Conservation (phyloP, 202 grass and related monocot genomes). For the Setaria italica region DNA sequence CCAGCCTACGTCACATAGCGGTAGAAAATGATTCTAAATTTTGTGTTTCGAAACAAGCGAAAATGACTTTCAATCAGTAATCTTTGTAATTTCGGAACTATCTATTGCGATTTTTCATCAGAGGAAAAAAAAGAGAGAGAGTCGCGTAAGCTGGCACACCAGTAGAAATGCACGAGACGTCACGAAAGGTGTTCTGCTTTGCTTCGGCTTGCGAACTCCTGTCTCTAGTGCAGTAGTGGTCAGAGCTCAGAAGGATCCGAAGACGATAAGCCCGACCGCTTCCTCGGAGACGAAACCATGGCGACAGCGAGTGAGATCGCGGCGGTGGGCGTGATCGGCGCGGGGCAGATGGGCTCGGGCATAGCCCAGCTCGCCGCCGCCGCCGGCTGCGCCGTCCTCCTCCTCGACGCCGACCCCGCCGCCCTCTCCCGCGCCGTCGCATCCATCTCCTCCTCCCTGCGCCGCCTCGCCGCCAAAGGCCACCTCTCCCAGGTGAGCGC, state of each 20-base stretch:
- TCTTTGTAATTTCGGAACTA: not conserved
- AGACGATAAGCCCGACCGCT: constrained; percentile 11
- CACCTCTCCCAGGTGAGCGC: constrained; percentile 66
- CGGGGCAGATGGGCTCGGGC: constrained; percentile 97
- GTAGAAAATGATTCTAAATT: not conserved
- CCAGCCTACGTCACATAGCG: not conserved
- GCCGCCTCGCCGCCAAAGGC: constrained; percentile 72
- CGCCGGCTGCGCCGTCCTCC: constrained; percentile 64
- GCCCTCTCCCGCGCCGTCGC: constrained; percentile 62
- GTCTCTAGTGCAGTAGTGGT: not conserved
- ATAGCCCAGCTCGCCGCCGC: constrained; percentile 88
- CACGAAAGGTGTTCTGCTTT: not conserved
- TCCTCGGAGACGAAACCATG: constrained; percentile 32
- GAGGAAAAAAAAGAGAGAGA: no score
- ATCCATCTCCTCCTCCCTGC: constrained; percentile 71
- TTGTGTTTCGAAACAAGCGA: not conserved
- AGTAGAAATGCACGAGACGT: not conserved
- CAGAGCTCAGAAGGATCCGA: not conserved
- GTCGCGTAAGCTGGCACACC: no score
- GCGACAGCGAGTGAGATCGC: constrained; percentile 41
- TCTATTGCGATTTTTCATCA: no score
- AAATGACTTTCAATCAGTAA: not conserved
- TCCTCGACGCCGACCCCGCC: constrained; percentile 72
- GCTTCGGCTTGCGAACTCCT: not conserved
- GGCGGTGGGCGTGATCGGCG: constrained; percentile 77